Conservation (phyloP, 768 basidiomycete genomes). For the Lactarius sanguifluus region DNA sequence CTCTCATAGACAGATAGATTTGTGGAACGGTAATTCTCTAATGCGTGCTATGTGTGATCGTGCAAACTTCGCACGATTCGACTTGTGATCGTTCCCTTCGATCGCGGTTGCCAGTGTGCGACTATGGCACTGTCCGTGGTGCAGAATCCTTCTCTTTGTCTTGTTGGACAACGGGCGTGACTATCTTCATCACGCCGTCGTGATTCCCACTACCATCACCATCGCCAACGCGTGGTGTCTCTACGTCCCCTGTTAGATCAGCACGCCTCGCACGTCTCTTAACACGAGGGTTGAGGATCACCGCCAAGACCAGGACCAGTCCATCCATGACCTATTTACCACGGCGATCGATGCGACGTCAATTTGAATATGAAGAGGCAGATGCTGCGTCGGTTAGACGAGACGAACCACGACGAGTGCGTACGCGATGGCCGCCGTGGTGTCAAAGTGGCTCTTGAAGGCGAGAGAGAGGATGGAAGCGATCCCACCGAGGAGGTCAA, state of each 20-base stretch:
- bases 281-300: conserved; percentile 65
- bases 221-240: not conserved
- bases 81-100: not conserved
- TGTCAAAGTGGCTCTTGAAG: conserved; percentile 63
- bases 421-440: conserved; percentile 62
- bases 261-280: conserved; percentile 28
- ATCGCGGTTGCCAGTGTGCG: not conserved
- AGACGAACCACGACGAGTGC: conserved; percentile 54
- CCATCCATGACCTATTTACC: conserved; percentile 55
- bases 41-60: not conserved
- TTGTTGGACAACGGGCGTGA: conserved; percentile 11
- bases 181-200: conserved; percentile 11
- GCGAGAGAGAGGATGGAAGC: conserved; percentile 70
- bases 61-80: not conserved
- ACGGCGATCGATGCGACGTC: too few species aligned
- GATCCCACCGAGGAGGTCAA: conserved; percentile 69
- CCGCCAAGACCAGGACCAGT: conserved; percentile 56
- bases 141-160: not conserved
- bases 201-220: conserved; percentile 6
- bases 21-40: not conserved
- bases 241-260: not conserved
- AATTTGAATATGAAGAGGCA: not conserved
- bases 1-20: not conserved
- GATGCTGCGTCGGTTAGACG: not conserved
- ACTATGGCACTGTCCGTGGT: not conserved